These are phyloP conservation scores for Cyberlindnera sargentensis DNA, from an alignment of 805 yeast genomes.

Conservation along the genomic window DNA sequence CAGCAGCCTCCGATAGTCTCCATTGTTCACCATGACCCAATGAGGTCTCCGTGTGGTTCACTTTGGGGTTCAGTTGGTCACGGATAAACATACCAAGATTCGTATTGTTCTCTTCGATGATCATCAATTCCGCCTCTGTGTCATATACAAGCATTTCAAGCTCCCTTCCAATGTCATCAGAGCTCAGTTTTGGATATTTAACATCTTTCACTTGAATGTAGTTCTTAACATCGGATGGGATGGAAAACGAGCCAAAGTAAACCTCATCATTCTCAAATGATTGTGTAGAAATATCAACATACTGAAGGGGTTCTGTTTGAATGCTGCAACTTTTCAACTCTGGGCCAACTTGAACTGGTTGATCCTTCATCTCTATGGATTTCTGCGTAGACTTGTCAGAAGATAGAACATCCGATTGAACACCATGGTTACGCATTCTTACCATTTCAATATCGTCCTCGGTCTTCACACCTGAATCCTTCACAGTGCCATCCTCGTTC, in stretches of 20 bases:
- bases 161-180: conserved; percentile 10
- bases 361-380: not conserved
- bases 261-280: conserved; percentile 29
- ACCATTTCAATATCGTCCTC: too few species aligned
- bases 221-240: conserved; percentile 13
- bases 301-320: conserved; percentile 14
- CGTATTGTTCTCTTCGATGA: conserved; percentile 25
- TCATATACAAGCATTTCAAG: conserved; percentile 20
- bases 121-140: conserved; percentile 28
- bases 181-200: conserved; percentile 18
- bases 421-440: too few species aligned
- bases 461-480: too few species aligned
- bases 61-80: conserved; percentile 26
- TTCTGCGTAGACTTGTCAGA: not conserved
- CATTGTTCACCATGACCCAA: conserved; percentile 27
- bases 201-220: conserved; percentile 17
- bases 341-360: conserved; percentile 1
- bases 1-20: conserved; percentile 29
- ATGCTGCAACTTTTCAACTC: not conserved
- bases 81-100: conserved; percentile 23
- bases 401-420: too few species aligned
- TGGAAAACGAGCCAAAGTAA: conserved; percentile 19
- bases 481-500: too few species aligned
- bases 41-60: conserved; percentile 24
- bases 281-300: conserved; percentile 3